Conservation (phyloP, 2,329 filamentous ascomycete species). For the Huntiella abstrusa region DNA sequence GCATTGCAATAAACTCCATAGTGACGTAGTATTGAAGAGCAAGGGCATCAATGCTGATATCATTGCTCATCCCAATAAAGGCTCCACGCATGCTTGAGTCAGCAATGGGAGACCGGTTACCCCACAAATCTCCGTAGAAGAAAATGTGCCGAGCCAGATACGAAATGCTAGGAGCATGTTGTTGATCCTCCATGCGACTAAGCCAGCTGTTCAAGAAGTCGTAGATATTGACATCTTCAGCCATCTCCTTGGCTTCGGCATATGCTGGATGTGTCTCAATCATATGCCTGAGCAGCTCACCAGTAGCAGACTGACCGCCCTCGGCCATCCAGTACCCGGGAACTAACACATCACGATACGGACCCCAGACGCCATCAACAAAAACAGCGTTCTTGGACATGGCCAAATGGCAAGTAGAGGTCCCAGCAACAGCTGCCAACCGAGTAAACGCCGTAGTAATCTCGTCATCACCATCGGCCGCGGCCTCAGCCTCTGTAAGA, state of each 20-base stretch:
- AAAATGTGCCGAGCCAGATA: slow-evolving; percentile 89
- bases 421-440: slow-evolving; percentile 84
- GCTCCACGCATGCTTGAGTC: slow-evolving; percentile 86
- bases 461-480: slow-evolving; percentile 36
- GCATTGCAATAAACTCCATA: slow-evolving; percentile 95
- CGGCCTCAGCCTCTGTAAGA: slow-evolving; percentile 13
- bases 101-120: slow-evolving; percentile 84
- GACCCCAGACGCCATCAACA: slow-evolving; percentile 90
- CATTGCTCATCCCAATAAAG: slow-evolving; percentile 68
- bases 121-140: slow-evolving; percentile 96
- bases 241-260: slow-evolving; percentile 57
- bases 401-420: slow-evolving; percentile 90
- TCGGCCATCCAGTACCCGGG: slow-evolving; percentile 94
- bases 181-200: slow-evolving; percentile 50
- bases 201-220: slow-evolving; percentile 86
- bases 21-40: slow-evolving; percentile 88
- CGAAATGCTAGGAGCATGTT: slow-evolving; percentile 55
- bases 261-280: slow-evolving; percentile 89
- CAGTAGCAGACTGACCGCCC: slow-evolving; percentile 89
- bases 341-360: slow-evolving; percentile 83
- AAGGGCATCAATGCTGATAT: slow-evolving; percentile 72
- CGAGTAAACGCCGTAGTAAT: slow-evolving; percentile 84
- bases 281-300: slow-evolving; percentile 83
- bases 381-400: slow-evolving; percentile 91
- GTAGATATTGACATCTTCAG: slow-evolving; percentile 76